Conservation (phyloP, 176 grass and related monocot genomes). For the Hyparrhenia diplandra region DNA sequence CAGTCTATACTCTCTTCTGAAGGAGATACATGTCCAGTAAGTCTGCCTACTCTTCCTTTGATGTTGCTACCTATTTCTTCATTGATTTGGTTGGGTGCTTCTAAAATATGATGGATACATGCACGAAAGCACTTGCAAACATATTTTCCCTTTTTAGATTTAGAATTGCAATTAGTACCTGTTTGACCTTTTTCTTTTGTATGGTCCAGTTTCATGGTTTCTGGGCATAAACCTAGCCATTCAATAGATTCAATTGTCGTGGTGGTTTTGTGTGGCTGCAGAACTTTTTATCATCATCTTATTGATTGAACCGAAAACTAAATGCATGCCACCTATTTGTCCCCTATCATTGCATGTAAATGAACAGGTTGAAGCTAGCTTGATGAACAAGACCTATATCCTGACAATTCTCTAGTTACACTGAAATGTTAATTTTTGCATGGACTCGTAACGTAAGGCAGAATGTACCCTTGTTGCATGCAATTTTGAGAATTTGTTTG, state of each 20-base stretch:
- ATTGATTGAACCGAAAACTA: too few relatives aligned
- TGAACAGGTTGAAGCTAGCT: background rate
- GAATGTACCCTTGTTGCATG: background rate
- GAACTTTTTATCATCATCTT: too few relatives aligned
- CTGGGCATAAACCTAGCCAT: constrained; percentile 1
- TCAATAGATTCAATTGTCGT: too few relatives aligned
- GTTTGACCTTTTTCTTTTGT: background rate
- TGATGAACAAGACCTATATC: background rate
- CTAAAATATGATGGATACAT: background rate
- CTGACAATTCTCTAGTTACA: background rate
- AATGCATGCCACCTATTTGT: too few relatives aligned
- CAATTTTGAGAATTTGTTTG: background rate
- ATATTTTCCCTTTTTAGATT: background rate
- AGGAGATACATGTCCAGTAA: constrained; percentile 93
- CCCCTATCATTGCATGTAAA: background rate
- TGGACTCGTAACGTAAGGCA: background rate
- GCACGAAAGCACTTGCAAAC: background rate
- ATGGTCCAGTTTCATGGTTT: background rate
- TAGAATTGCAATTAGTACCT: background rate
- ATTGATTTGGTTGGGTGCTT: background rate
- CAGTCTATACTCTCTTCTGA: constrained; percentile 80
- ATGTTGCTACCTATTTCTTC: background rate
- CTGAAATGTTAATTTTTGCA: background rate
- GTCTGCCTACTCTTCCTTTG: constrained; percentile 5
- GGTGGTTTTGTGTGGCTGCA: too few relatives aligned